Base-by-base conservation (phyloP, 768 basidiomycete genomes). In the Pisolithus sp. region DNA sequence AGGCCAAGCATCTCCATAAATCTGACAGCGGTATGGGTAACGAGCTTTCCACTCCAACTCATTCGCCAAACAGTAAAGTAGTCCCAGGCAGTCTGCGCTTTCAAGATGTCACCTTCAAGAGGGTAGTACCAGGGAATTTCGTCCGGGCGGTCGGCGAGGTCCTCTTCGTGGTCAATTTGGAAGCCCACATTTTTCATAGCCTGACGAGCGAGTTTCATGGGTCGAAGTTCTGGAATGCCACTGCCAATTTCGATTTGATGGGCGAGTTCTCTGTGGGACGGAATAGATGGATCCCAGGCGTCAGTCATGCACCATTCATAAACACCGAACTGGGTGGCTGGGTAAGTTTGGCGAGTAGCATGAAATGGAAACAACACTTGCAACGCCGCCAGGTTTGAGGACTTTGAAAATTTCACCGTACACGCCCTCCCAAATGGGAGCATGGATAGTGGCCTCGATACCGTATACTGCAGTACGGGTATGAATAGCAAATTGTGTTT, bases 221-320 rank as follows among this genome's bases (percentile, higher is more conserved):
- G 82, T 5, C 96, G 85, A 94, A 98, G 96, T 72, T 97, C 91
- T 18, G 96, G 92, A 62, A 99, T 97, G 50, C 96, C 96, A 63
- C 94, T 93, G 21, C 96, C 95, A 51, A 96, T 74, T 67, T 97
- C 94, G 54, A 97, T 86, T 54, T 80, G 80, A 73, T 97, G 93
- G 12, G 91, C 90, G 52, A 98, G 83, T 42, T 79, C 79, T 72
- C 93, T 94, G 79, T 98, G 95, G 50, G 78, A 70, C 17, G 93
- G 88, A 64, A 77, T 87, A 43, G 86, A 79, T 38, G 89, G 79
- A 70, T 97, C 88, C 90, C 94, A 94, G 3, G 70, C 67, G 68
- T 97, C 93, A n/a, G 96, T 97, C 96, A 99, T 97, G 70, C 84
- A 86, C 95, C 95, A 99, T 68, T 98, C 96, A 71, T 98, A 99